Evolutionary conservation across 371 early-diverging fungal species (phyloP).

Genomic region (Actinomucor elegans): DNA sequence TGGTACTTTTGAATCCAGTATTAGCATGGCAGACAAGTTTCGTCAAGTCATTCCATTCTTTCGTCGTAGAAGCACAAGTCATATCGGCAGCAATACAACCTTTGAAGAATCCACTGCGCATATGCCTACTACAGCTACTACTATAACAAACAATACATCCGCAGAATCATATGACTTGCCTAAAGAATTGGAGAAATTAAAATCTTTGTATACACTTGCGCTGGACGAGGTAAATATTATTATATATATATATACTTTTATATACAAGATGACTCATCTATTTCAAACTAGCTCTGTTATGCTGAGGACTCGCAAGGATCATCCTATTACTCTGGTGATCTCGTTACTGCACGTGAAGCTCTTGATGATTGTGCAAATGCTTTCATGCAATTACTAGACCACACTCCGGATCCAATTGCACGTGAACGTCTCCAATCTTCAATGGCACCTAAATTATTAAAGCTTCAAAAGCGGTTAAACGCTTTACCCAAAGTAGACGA

Average conservation of each 20-base stretch:
- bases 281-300: conserved; percentile 25
- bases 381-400: conserved; percentile 27
- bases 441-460: conserved; percentile 26
- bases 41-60: conserved; percentile 20
- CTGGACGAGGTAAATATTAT: conserved; percentile 21
- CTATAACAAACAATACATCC: neutral
- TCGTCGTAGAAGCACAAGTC: conserved; percentile 4
- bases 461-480: conserved; percentile 26
- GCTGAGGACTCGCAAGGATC: conserved; percentile 45
- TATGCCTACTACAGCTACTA: neutral
- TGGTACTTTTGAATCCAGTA: conserved; percentile 17
- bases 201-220: conserved; percentile 16
- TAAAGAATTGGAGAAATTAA: conserved; percentile 7
- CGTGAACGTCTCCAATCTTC: conserved; percentile 27
- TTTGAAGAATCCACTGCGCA: neutral
- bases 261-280: neutral
- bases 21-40: conserved; percentile 14
- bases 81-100: neutral
- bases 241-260: neutral
- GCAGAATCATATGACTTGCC: neutral
- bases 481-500: conserved; percentile 22
- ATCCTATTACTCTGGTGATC: conserved; percentile 41
- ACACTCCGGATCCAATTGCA: conserved; percentile 14
- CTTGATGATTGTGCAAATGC: conserved; percentile 28
- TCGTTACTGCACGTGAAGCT: conserved; percentile 39